These are phyloP conservation scores for Ustilago tritici DNA, from an alignment of 1,284 basidiomycete genomes.

Conservation along the genomic window DNA sequence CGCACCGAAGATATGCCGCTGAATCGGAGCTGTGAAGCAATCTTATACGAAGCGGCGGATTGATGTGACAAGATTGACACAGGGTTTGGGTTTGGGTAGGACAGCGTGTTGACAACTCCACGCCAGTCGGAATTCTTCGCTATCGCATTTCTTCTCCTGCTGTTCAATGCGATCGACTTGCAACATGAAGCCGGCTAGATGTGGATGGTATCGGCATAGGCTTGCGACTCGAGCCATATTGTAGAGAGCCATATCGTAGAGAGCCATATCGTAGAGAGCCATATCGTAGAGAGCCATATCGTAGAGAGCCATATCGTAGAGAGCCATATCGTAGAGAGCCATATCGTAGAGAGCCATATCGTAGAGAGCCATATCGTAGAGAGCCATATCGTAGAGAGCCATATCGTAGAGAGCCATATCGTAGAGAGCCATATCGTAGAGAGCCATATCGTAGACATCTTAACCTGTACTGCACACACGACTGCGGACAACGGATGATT, in stretches of 20 bases:
- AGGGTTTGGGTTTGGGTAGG: background rate
- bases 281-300: background rate
- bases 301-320: background rate
- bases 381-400: background rate
- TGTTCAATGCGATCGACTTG: background rate
- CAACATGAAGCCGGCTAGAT: background rate
- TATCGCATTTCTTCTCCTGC: background rate
- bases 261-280: background rate
- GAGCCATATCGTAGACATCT: background rate
- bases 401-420: background rate
- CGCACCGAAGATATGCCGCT: background rate
- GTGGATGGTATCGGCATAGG: background rate
- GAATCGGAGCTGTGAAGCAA: background rate
- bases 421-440: too few relatives aligned
- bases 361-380: background rate
- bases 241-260: background rate
- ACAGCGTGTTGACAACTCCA: background rate
- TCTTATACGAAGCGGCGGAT: background rate
- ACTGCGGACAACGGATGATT: background rate
- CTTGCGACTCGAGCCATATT: background rate
- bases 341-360: background rate
- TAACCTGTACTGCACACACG: background rate
- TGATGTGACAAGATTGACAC: background rate
- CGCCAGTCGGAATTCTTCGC: background rate
- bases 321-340: background rate